These are phyloP conservation scores for Talaromyces sp. DNA, from an alignment of 2,329 filamentous ascomycete species.

Conservation along the genomic window DNA sequence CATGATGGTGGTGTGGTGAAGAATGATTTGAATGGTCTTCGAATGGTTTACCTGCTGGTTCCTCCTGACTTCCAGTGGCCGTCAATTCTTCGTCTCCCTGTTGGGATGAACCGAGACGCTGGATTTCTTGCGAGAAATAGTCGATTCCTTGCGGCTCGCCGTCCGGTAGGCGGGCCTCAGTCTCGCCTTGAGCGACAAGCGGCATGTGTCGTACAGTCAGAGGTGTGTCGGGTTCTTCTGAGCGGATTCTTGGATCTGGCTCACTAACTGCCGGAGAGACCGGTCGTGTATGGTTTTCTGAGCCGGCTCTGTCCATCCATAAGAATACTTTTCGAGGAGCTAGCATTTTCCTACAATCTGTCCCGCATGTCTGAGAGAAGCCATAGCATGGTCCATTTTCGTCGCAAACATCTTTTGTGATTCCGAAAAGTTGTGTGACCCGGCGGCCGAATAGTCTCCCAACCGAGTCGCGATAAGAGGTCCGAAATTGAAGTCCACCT, in stretches of 20 bases:
- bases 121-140: slow-evolving; percentile 15
- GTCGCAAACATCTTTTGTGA: slow-evolving; percentile 52
- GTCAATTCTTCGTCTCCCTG: slow-evolving; percentile 15
- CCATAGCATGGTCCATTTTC: slow-evolving; percentile 59
- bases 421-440: slow-evolving; percentile 50
- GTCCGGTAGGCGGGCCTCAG: not conserved
- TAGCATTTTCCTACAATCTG: slow-evolving; percentile 55
- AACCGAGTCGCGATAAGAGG: slow-evolving; percentile 30
- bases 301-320: slow-evolving; percentile 11
- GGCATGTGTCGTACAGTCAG: slow-evolving; percentile 16
- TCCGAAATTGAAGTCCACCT: slow-evolving; percentile 20
- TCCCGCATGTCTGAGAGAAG: slow-evolving; percentile 58
- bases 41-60: slow-evolving; percentile 10
- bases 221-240: slow-evolving; percentile 17
- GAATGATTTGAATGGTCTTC: slow-evolving; percentile 12
- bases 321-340: slow-evolving; percentile 19
- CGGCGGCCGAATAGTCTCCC: slow-evolving; percentile 36
- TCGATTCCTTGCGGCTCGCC: slow-evolving; percentile 1
- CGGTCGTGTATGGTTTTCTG: not conserved
- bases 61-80: slow-evolving; percentile 8
- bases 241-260: not conserved
- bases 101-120: not conserved
- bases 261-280: slow-evolving; percentile 10
- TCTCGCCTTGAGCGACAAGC: not conserved
- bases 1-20: slow-evolving; percentile 76